These are phyloP conservation scores for Chaetomiaceae sp. DNA, from an alignment of 2,329 filamentous ascomycete species.

Conservation along the genomic window DNA sequence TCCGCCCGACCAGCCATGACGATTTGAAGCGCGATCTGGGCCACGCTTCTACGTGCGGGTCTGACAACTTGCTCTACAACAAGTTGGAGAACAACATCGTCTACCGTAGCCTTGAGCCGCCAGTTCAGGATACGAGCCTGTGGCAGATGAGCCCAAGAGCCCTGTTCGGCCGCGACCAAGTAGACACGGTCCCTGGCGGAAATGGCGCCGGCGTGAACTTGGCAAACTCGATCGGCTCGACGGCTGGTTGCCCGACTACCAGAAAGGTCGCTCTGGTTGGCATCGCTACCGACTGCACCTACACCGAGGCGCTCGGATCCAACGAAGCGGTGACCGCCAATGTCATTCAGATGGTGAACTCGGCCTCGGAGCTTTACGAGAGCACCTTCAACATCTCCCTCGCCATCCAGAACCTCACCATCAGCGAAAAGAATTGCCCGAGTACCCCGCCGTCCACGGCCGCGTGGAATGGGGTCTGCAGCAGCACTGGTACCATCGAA, in stretches of 20 bases:
- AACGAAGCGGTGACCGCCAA: constrained; percentile 63
- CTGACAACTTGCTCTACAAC: constrained; percentile 79
- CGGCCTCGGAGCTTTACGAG: constrained; percentile 84
- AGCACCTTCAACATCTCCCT: constrained; percentile 91
- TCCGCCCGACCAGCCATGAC: constrained; percentile 45
- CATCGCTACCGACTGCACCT: constrained; percentile 88
- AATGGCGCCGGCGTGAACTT: constrained; percentile 80
- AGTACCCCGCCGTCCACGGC: constrained; percentile 59
- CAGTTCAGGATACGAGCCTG: constrained; percentile 35
- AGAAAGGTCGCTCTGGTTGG: constrained; percentile 88
- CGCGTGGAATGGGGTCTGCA: constrained; percentile 81
- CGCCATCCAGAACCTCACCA: constrained; percentile 78
- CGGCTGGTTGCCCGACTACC: constrained; percentile 80
- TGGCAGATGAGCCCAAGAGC: constrained; percentile 57
- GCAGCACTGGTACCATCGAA: constrained; percentile 58
- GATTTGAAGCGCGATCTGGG: constrained; percentile 58
- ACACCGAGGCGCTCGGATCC: constrained; percentile 66
- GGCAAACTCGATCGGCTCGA: constrained; percentile 70
- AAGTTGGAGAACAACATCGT: constrained; percentile 65
- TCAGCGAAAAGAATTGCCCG: constrained; percentile 72
- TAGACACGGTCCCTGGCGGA: constrained; percentile 62
- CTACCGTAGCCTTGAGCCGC: constrained; percentile 47
- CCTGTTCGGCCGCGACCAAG: constrained; percentile 67
- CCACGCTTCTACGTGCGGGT: constrained; percentile 48
- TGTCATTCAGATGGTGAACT: constrained; percentile 78